Base-by-base conservation (phyloP, 495 filamentous ascomycete genomes). In the Cercophora samala region DNA sequence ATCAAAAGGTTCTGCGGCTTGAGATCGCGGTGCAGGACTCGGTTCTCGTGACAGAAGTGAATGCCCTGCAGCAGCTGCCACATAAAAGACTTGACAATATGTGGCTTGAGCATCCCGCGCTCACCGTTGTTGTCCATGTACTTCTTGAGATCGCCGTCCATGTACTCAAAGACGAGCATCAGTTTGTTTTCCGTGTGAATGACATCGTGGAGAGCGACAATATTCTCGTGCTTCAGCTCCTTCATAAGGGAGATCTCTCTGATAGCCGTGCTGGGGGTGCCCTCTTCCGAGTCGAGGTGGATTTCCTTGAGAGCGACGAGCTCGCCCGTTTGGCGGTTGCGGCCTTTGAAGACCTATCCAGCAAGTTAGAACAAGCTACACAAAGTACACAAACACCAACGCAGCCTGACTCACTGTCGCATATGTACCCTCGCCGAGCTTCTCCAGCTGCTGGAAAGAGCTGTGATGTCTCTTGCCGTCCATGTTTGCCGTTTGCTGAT, bases 111-210 rank as follows among this genome's bases (percentile, higher is more conserved):
- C 23, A 90, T 89, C 29, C 94, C 93, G 63, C 91, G 85, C 56
- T 94, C 89, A 69, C 91, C 90, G 26, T 91, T 86, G 19, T 88
- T 89, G 72, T 99, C 95, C 95, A 99, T 99, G 80, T 97, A 98
- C 76, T 94, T 95, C 84, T 99, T 99, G n/a, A 99, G 82, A 73
- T 99, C 95, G 71, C 93, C 89, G 78, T 99, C 95, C 89, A 99
- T 96, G 77, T 89, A 97, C 78, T 99, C 95, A 70, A 97, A 97
- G 17, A 99, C 95, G 51, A 99, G 90, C 93, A 98, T 98, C 55
- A 99, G 87, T 77, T 99, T 99, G 82, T 98, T 97, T 79, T 99
- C 95, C 64, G 95, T 98, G 76, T 99, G 95, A 72, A 99, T 97
- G 37, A 99, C 96, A 81, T 99, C 96, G 82, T 98, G 90, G 1